Base-by-base conservation (phyloP, 2,329 filamentous ascomycete genomes). In the Albophoma yamanashiensis region DNA sequence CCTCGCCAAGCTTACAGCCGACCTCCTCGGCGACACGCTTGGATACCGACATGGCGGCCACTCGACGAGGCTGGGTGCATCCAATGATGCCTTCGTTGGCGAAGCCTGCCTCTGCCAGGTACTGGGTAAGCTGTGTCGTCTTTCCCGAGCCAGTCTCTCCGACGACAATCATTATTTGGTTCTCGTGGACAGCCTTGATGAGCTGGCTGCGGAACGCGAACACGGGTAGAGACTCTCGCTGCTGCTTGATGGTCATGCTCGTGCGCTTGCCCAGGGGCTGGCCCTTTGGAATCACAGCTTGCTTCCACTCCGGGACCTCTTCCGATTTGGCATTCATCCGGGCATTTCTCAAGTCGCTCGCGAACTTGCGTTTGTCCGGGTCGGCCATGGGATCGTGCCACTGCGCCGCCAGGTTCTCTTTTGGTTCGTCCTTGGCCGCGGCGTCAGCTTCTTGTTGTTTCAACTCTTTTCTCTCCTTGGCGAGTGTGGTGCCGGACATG, bases 351-450 rank as follows among this genome's bases (percentile, higher is more conserved):
- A 97, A 73, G 65, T 97, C 94, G 65, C 88, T 88, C 1, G 94
- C 94, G 74, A 99, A 99, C 65, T 94, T 88, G 59, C 89, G 83
- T 71, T 92, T 85, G 64, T 94, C 89, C 1, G 91, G 88, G 31
- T 87, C 85, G 17, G 91, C 88, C 92, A 99, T 96, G 0, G 94
- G 94, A 71, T 99, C 94, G 61, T 97, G 89, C 95, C 95, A 99
- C 73, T 97, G 92, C 15, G 90, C 86, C 58, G 88, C 86, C 3
- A 99, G 78, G 68, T 97, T 92, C 39, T 94, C 89, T 67, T 92
- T 89, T 0, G 86, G 82, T 64, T 90, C 86, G 62, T 94, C 86
- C 27, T 91, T 88, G 2, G 79, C 78, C 77, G 75, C 89, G 78
- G 75, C 91, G 62, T 95, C 89, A 0, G 85, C 86, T 74, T 99